Percentiles rank a stretch among this genome's conserved stretches.
Evolutionary conservation across 2,329 filamentous ascomycete genomes (phyloP).

Genomic region (Colletotrichum lini): DNA sequence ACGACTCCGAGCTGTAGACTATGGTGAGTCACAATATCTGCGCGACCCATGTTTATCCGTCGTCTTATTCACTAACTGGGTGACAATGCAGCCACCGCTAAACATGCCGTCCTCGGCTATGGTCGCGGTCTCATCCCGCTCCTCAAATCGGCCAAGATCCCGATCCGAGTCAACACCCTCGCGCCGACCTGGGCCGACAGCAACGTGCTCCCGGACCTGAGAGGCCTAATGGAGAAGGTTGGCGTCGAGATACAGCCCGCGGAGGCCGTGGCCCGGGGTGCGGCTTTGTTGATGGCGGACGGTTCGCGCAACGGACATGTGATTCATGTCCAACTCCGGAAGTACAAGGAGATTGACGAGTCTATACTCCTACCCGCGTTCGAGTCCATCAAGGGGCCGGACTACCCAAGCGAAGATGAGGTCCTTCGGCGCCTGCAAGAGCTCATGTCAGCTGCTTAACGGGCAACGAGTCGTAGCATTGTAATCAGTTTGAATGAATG

Average conservation of each 20-base stretch:
- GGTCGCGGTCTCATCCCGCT: conserved; percentile 61
- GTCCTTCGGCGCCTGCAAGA: conserved; percentile 46
- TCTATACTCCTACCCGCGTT: conserved; percentile 53
- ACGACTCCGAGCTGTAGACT: conserved; percentile 65
- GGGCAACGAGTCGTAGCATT: background rate
- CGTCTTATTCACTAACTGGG: background rate
- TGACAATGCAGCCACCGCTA: conserved; percentile 59
- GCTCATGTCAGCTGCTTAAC: background rate
- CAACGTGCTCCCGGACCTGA: conserved; percentile 58
- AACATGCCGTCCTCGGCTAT: conserved; percentile 69
- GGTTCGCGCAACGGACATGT: conserved; percentile 63
- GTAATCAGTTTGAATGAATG: too few relatives aligned
- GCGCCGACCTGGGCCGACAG: conserved; percentile 45
- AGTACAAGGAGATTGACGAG: conserved; percentile 69
- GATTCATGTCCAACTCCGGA: conserved; percentile 64
- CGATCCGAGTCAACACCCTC: conserved; percentile 67
- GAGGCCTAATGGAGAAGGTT: conserved; percentile 54
- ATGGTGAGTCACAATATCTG: conserved; percentile 53
- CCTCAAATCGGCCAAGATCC: conserved; percentile 53
- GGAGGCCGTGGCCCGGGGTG: conserved; percentile 63
- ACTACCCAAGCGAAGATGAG: conserved; percentile 54
- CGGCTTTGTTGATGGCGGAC: conserved; percentile 65
- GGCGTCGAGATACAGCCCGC: conserved; percentile 60
- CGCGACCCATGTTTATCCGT: too few relatives aligned
- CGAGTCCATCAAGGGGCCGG: conserved; percentile 49